phyloP scores from a whole-genome alignment of 73 alveolate genomes.

The Paramecium sonneborni region DNA sequence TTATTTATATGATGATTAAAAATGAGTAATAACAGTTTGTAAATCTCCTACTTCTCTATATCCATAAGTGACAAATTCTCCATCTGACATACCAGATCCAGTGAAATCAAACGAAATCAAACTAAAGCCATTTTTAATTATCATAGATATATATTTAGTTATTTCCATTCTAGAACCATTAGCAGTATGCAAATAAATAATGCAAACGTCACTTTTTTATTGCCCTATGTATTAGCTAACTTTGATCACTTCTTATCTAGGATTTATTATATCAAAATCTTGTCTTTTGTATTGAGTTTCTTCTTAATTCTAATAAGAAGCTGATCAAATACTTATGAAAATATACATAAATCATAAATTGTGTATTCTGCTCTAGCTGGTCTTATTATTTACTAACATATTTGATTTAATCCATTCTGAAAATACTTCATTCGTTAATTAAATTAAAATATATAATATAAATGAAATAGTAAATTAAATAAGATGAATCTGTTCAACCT shows the following conservation, averaged over 20 bases:
- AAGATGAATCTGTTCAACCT: background rate
- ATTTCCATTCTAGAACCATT: constrained; percentile 46
- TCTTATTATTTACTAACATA: background rate
- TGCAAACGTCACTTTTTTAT: background rate
- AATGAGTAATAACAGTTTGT: background rate
- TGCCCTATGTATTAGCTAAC: background rate
- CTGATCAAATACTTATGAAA: background rate
- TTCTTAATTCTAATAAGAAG: background rate
- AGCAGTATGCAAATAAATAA: background rate
- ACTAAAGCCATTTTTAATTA: background rate
- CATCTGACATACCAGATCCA: constrained; percentile 43
- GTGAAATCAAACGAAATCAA: constrained; percentile 24
- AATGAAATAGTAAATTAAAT: background rate
- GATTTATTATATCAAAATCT: background rate
- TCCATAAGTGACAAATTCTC: constrained; percentile 31
- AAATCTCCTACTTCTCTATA: background rate
- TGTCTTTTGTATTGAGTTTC: background rate
- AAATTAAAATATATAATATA: background rate
- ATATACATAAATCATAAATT: background rate
- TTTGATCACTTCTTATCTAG: background rate
- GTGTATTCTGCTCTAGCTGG: constrained; percentile 37
- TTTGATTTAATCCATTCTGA: constrained; percentile 12
- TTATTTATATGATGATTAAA: background rate
- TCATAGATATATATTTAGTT: background rate
- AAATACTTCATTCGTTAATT: constrained; percentile 22